These are phyloP conservation scores for Scopulariopsis brevicaulis DNA, from an alignment of 2,329 filamentous ascomycete genomes.

Conservation along the genomic window DNA sequence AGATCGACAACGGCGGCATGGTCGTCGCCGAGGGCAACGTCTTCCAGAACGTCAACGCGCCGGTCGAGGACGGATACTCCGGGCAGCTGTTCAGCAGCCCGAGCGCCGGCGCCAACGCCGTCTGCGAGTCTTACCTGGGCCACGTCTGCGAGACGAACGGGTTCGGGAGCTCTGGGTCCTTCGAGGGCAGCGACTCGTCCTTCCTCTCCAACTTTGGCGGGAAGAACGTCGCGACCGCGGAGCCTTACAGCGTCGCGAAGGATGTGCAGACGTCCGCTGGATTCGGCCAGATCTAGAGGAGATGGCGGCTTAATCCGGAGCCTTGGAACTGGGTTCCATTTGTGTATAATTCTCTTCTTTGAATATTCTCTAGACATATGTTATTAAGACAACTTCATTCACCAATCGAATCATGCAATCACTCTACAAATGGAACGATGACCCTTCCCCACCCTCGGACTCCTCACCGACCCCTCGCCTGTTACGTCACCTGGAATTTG, in stretches of 20 bases:
- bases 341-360: too few relatives aligned
- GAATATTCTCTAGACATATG: too few relatives aligned
- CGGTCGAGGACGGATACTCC: conserved; percentile 20
- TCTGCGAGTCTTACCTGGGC: conserved; percentile 32
- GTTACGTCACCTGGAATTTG: too few relatives aligned
- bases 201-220: conserved; percentile 39
- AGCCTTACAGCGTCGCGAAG: conserved; percentile 18
- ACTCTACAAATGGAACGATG: too few relatives aligned
- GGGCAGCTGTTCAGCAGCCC: conserved; percentile 21
- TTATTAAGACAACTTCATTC: too few relatives aligned
- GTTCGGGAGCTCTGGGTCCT: conserved; percentile 26
- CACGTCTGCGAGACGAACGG: conserved; percentile 38
- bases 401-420: too few relatives aligned
- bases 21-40: conserved; percentile 46
- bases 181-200: conserved; percentile 27
- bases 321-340: background rate
- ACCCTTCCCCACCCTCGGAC: too few relatives aligned
- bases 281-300: conserved; percentile 27
- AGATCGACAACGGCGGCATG: conserved; percentile 28
- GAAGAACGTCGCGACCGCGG: conserved; percentile 37
- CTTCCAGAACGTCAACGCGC: conserved; percentile 39
- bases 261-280: conserved; percentile 28
- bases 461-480: too few relatives aligned
- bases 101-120: conserved; percentile 20
- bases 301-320: background rate